Conservation (phyloP, 352 stramenopile genomes). For the Peronospora belbahrii region DNA sequence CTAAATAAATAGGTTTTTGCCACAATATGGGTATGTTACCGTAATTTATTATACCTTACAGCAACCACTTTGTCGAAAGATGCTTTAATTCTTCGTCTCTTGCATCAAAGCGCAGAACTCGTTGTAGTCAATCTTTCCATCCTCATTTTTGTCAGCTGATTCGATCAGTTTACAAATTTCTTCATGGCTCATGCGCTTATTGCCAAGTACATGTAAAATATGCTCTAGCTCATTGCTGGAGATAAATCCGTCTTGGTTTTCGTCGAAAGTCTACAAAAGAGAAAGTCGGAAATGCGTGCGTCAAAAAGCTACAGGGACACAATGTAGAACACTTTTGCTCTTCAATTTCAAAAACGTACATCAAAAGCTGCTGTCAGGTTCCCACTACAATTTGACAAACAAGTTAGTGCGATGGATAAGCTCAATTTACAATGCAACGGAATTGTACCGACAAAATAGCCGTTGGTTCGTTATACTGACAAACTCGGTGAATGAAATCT, state of each 20-base stretch:
- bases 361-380: slow-evolving; percentile 57
- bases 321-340: too few relatives aligned
- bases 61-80: background rate
- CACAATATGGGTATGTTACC: too few relatives aligned
- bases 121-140: slow-evolving; percentile 80
- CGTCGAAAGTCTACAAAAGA: slow-evolving; percentile 47
- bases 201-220: slow-evolving; percentile 53
- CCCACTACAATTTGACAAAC: slow-evolving; percentile 22
- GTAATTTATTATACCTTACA: too few relatives aligned
- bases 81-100: slow-evolving; percentile 6
- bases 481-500: slow-evolving; percentile 77
- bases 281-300: background rate
- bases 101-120: slow-evolving; percentile 77
- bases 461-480: slow-evolving; percentile 71
- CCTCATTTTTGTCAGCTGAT: slow-evolving; percentile 71
- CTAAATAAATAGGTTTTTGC: too few relatives aligned
- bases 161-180: slow-evolving; percentile 59
- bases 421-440: too few relatives aligned
- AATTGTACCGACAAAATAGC: slow-evolving; percentile 42
- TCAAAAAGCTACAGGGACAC: too few relatives aligned
- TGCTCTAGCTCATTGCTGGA: slow-evolving; percentile 57
- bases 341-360: slow-evolving; percentile 14
- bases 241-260: slow-evolving; percentile 66
- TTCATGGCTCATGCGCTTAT: slow-evolving; percentile 32
- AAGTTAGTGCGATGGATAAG: background rate